Percentiles rank a stretch among this genome's conserved stretches.
These are phyloP conservation scores for Gentiana macrophylla DNA, from an alignment of 257 asterid species.

Conservation along the genomic window DNA sequence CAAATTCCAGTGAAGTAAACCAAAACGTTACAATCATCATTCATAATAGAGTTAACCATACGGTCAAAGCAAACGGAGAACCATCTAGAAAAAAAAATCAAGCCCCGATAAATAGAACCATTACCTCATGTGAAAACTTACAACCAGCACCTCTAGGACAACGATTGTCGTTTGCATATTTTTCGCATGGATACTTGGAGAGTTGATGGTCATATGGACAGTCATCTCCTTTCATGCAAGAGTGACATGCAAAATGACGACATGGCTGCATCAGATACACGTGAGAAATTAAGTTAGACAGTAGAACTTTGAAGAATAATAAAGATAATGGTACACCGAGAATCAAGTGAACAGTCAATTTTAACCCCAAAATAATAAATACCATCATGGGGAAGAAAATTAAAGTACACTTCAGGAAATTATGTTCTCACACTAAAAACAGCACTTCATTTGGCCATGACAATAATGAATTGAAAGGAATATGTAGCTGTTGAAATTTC, in stretches of 20 bases:
- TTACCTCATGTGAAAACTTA: conserved; percentile 82
- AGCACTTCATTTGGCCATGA: too few species aligned
- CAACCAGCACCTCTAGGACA: conserved; percentile 80
- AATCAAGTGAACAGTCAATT: background rate
- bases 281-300: background rate
- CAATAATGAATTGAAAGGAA: too few species aligned
- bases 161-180: conserved; percentile 41
- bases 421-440: too few species aligned
- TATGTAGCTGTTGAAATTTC: too few species aligned
- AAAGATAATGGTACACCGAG: background rate
- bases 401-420: background rate
- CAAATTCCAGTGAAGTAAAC: conserved; percentile 6
- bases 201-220: conserved; percentile 90
- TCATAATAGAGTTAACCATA: conserved; percentile 2
- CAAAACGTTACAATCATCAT: background rate
- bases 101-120: conserved; percentile 11
- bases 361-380: background rate
- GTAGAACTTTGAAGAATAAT: conserved; percentile 3
- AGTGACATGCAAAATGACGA: conserved; percentile 67
- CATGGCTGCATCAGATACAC: conserved; percentile 60
- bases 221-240: conserved; percentile 95
- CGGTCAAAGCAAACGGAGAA: conserved; percentile 9
- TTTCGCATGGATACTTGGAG: conserved; percentile 80
- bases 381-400: background rate
- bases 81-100: background rate